Evolutionary conservation across 768 basidiomycete species (phyloP), one percentile per base, ranked within the genome.

Genomic region (Multifurca ochricompacta): DNA sequence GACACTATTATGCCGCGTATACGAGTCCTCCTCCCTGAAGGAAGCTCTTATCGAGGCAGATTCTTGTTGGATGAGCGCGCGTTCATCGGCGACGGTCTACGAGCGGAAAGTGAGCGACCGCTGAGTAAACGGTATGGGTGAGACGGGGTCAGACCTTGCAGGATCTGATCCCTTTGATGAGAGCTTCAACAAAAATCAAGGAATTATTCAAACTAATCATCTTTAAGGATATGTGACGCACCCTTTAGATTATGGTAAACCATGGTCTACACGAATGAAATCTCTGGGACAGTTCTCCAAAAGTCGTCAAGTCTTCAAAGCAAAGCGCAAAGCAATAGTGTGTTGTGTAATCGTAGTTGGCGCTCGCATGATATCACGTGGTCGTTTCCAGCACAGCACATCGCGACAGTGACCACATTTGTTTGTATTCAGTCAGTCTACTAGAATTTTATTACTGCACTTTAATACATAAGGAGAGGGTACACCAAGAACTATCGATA

Each of bases 51-150:
- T 96, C 9, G 93, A 91, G 10, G 95, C 95, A 1, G 91, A 93
- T 74, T 98, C 95, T 68, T 96, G 93, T 67, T 95, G 89, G 67
- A 98, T 94, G 63, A 97, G 84, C 53, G 85, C 83, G 53, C 95
- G 90, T 72, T 99, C 96, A 76, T 99, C 96, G 58, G 96, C 96
- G 51, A 98, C 85, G 45, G 96, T 99, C 94, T 93, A 53, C 16
- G 46, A 27, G 23, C 59, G 56, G 69, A 62, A 68, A 41, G 59
- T 59, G 41, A 58, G 55, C 50, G 36, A 32, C 23, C n/a, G 35
- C 27, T 9, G 40, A 19, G 19, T 35, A 11, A n/a, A 32, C 16
- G 37, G 25, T 28, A 23, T 16, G 16, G 14, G 32, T n/a, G 21
- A 30, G 31, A 30, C 6, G 8, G 27, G 36, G 51, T n/a, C 64